Conservation (phyloP, 2,329 filamentous ascomycete species). For the Penicillium sp. region DNA sequence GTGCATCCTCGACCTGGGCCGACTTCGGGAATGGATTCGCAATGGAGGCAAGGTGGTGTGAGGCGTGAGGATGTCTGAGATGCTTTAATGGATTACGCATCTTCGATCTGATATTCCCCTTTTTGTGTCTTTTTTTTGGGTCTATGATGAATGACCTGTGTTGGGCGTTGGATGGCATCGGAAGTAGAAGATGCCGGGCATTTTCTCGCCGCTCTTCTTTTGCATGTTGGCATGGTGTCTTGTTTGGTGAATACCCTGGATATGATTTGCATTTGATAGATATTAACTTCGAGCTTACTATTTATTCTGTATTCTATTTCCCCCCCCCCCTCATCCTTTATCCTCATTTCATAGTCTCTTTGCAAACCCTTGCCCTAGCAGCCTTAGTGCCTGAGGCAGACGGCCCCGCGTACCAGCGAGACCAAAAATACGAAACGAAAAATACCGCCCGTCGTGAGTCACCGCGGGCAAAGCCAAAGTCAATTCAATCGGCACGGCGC, state of each 20-base stretch:
- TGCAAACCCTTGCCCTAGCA: constrained; percentile 2
- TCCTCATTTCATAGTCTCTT: too few species aligned
- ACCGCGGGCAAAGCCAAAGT: constrained; percentile 5
- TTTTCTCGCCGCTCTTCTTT: background rate
- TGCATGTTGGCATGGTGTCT: constrained; percentile 11
- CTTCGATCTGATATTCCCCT: too few species aligned
- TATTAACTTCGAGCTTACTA: constrained; percentile 2
- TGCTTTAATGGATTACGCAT: too few species aligned
- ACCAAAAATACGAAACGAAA: constrained; percentile 11
- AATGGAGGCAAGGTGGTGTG: constrained; percentile 37
- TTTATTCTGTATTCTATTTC: too few species aligned
- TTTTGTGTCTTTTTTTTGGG: too few species aligned
- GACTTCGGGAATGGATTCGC: constrained; percentile 43
- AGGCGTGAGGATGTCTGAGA: too few species aligned
- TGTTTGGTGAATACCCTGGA: constrained; percentile 13
- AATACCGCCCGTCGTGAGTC: constrained; percentile 9
- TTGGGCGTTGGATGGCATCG: background rate
- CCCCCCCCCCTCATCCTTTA: too few species aligned
- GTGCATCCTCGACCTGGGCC: constrained; percentile 47
- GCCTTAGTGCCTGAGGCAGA: constrained; percentile 2
- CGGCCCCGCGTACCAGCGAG: constrained; percentile 1
- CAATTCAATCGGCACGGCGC: constrained; percentile 1
- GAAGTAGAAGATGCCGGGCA: too few species aligned
- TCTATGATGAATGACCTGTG: constrained; percentile 2
- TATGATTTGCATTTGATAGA: constrained; percentile 15